Percentiles rank a stretch among this genome's conserved stretches.
phyloP scores from a whole-genome alignment of 2,329 filamentous ascomycete genomes.

The Aspergillus sp. region DNA sequence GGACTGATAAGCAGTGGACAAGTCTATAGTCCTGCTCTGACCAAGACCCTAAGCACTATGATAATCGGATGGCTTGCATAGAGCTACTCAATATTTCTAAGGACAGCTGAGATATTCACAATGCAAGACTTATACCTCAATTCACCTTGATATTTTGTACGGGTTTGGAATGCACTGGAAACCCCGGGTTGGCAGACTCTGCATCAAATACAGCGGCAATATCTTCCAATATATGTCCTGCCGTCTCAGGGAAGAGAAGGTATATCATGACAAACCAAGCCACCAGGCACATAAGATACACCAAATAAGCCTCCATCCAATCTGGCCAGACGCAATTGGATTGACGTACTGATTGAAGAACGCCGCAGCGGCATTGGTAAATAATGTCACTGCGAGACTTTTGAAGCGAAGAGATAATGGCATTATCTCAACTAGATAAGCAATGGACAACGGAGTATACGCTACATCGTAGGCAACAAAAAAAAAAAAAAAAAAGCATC shows the following conservation, averaged over 20 bases:
- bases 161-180: too few relatives aligned
- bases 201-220: not conserved
- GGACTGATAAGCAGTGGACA: too few relatives aligned
- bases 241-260: not conserved
- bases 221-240: not conserved
- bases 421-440: slow-evolving; percentile 16
- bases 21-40: too few relatives aligned
- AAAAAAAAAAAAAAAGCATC: too few relatives aligned
- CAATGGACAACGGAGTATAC: slow-evolving; percentile 14
- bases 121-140: too few relatives aligned
- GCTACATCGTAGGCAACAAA: slow-evolving; percentile 7
- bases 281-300: not conserved
- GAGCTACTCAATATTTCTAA: too few relatives aligned
- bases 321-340: not conserved
- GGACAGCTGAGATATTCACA: too few relatives aligned
- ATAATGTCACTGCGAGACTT: slow-evolving; percentile 3
- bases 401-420: slow-evolving; percentile 16
- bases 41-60: too few relatives aligned
- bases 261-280: not conserved
- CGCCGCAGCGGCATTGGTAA: not conserved
- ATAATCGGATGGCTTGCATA: too few relatives aligned
- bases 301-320: not conserved
- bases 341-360: not conserved
- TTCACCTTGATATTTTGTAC: too few relatives aligned
- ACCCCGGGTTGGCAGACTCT: too few relatives aligned